Conservation (phyloP, 2,329 filamentous ascomycete species). For the Diplodia scrobiculata region DNA sequence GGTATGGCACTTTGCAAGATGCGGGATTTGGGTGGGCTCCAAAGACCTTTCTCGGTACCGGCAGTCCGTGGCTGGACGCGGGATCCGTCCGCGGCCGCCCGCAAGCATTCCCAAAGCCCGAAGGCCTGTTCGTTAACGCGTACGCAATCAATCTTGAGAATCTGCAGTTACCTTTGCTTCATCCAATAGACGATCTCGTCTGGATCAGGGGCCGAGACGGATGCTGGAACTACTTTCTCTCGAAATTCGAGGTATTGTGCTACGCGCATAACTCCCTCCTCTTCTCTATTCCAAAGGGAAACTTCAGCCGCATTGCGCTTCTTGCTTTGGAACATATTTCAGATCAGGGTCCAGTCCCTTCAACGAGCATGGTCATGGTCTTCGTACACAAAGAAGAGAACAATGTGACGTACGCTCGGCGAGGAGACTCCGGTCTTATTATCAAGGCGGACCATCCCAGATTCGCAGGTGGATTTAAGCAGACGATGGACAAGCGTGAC, state of each 20-base stretch:
- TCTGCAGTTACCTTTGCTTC: neutral
- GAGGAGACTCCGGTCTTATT: neutral
- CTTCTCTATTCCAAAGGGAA: neutral
- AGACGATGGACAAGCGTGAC: neutral
- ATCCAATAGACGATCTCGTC: neutral
- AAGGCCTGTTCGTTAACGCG: neutral
- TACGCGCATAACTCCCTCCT: neutral
- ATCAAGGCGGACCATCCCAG: neutral
- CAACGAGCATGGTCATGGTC: neutral
- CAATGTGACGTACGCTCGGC: neutral
- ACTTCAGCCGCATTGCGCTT: neutral
- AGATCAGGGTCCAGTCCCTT: neutral
- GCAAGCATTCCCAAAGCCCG: neutral
- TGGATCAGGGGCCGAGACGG: neutral
- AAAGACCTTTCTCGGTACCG: neutral
- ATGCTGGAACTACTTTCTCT: neutral
- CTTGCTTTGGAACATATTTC: neutral
- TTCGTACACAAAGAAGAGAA: neutral
- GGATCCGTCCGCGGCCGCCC: neutral
- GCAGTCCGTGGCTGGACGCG: neutral
- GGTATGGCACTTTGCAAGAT: neutral
- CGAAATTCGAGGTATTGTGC: neutral
- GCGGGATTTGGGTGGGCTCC: neutral
- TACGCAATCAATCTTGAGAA: neutral
- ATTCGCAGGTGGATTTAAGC: neutral